phyloP scores from a whole-genome alignment of 2,329 filamentous ascomycete species.

The Ceratocystis huliohia region DNA sequence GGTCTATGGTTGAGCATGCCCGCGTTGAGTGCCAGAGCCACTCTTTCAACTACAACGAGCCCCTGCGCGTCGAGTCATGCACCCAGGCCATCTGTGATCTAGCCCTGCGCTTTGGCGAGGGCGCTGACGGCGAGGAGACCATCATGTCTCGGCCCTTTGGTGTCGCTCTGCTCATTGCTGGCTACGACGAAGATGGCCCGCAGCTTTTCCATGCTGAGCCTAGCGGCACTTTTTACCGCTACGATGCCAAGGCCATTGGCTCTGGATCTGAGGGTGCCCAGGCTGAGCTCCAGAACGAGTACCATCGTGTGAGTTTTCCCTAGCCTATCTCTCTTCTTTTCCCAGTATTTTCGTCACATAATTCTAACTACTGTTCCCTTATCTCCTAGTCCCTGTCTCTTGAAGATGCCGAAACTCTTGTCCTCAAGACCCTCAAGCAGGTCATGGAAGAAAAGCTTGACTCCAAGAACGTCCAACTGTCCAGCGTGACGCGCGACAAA shows the following conservation, averaged over 20 bases:
- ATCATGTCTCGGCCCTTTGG: slow-evolving; percentile 98
- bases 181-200: slow-evolving; percentile 93
- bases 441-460: slow-evolving; percentile 99
- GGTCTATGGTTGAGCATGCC: slow-evolving; percentile 96
- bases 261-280: slow-evolving; percentile 95
- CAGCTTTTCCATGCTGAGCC: slow-evolving; percentile 97
- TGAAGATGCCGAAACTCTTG: slow-evolving; percentile 81
- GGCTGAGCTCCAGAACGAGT: slow-evolving; percentile 96
- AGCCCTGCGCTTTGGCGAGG: slow-evolving; percentile 90
- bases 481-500: slow-evolving; percentile 93
- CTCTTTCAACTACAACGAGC: slow-evolving; percentile 95
- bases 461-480: slow-evolving; percentile 94
- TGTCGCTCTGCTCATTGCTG: slow-evolving; percentile 89
- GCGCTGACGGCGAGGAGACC: slow-evolving; percentile 92
- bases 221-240: slow-evolving; percentile 95
- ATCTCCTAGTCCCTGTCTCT: slow-evolving; percentile 66
- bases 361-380: slow-evolving; percentile 3
- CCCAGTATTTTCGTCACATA: background rate
- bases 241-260: slow-evolving; percentile 97
- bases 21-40: slow-evolving; percentile 96
- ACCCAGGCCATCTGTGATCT: slow-evolving; percentile 98
- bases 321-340: background rate
- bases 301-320: slow-evolving; percentile 57
- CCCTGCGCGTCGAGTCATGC: slow-evolving; percentile 88
- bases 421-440: slow-evolving; percentile 96